Conservation (phyloP, 1,284 basidiomycete genomes). For the Inonotus obliquus region DNA sequence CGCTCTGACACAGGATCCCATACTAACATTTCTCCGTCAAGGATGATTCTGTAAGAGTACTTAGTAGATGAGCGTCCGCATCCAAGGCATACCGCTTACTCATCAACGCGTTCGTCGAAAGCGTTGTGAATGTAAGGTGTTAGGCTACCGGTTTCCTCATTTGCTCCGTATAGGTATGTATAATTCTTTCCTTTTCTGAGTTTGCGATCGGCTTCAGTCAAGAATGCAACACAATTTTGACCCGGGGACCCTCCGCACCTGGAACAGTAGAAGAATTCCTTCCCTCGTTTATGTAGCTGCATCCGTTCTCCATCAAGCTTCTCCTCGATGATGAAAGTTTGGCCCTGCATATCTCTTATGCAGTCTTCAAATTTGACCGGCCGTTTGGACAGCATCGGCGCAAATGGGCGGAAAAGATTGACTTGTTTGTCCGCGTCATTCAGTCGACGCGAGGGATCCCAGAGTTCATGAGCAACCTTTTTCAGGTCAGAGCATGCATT, state of each 20-base stretch:
- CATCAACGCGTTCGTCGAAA: constrained; percentile 71
- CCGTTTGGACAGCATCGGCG: constrained; percentile 90
- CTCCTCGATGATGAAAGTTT: constrained; percentile 85
- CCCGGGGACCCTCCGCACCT: constrained; percentile 42
- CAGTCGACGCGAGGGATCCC: constrained; percentile 59
- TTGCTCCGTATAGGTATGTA: constrained; percentile 86
- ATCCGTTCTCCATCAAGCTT: constrained; percentile 95
- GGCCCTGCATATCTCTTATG: constrained; percentile 74
- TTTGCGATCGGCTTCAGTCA: constrained; percentile 5
- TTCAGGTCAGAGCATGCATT: constrained; percentile 94
- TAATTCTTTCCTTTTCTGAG: constrained; percentile 89
- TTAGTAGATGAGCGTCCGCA: not conserved
- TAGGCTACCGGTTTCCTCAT: constrained; percentile 75
- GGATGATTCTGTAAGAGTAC: constrained; percentile 60
- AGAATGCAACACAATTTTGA: not conserved
- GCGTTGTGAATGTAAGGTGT: constrained; percentile 78
- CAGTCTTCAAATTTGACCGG: constrained; percentile 78
- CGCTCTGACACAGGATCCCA: constrained; percentile 88
- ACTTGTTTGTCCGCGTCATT: constrained; percentile 76
- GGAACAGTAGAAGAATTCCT: constrained; percentile 89
- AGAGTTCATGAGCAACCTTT: constrained; percentile 81
- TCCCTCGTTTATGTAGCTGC: constrained; percentile 86
- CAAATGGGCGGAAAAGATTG: constrained; percentile 78
- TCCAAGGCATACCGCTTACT: constrained; percentile 47
- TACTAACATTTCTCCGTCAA: constrained; percentile 96